phyloP scores from a whole-genome alignment of 768 basidiomycete genomes.

The Lepiota venenata region DNA sequence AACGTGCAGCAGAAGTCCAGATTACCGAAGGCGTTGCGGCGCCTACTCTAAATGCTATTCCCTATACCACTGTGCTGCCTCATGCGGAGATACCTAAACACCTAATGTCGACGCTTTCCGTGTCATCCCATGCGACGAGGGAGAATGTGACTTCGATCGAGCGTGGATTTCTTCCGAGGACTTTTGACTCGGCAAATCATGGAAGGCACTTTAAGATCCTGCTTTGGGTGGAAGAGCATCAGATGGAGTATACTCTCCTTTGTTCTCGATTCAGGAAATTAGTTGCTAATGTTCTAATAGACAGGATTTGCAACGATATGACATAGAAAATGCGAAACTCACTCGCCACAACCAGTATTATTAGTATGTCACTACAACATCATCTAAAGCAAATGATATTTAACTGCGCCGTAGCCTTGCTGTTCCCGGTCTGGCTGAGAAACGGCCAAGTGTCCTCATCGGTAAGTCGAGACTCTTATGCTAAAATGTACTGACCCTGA shows the following conservation, averaged over 20 bases:
- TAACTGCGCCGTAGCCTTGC: conserved; percentile 16
- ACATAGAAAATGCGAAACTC: conserved; percentile 31
- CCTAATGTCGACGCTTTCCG: conserved; percentile 26
- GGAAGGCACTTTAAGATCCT: conserved; percentile 45
- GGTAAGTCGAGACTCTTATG: conserved; percentile 30
- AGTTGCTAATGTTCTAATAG: conserved; percentile 21
- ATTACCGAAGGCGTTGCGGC: conserved; percentile 42
- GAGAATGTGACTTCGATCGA: conserved; percentile 29
- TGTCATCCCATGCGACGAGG: conserved; percentile 21
- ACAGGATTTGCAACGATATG: conserved; percentile 35
- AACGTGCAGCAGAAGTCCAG: conserved; percentile 27
- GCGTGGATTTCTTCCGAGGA: conserved; percentile 35
- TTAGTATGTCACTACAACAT: conserved; percentile 27
- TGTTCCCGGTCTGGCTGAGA: conserved; percentile 51
- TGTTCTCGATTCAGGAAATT: not conserved
- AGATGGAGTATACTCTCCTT: conserved; percentile 33
- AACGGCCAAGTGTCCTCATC: conserved; percentile 52
- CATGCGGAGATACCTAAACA: conserved; percentile 33
- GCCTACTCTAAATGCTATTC: conserved; percentile 36
- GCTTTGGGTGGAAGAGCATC: conserved; percentile 53
- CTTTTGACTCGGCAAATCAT: conserved; percentile 36
- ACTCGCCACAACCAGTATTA: conserved; percentile 29
- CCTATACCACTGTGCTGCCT: conserved; percentile 39
- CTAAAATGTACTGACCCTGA: not conserved
- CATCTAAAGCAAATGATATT: not conserved